Base-by-base conservation (phyloP, 2,329 filamentous ascomycete genomes). In the Setomelanomma holmii region DNA sequence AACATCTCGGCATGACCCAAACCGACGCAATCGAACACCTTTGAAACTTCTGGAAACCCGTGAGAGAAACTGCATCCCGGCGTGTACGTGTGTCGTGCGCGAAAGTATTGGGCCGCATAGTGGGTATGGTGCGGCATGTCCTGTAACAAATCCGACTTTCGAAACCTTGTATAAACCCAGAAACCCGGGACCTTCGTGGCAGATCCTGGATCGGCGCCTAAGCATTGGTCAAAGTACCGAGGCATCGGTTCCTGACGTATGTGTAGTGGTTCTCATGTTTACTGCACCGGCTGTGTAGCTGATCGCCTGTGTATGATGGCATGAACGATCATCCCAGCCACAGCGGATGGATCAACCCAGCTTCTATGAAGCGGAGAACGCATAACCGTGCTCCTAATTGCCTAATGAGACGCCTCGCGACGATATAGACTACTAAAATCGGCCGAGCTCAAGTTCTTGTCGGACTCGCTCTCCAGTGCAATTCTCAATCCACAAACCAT, bases 131-230 rank as follows among this genome's bases (percentile, higher is more conserved):
- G 56, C 44, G 47, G 49, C 53, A 33, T 22, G 45, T 24, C 35
- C 39, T 35, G 54, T 54, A 42, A 51, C 56, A 56, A n/a, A 39
- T 24, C n/a, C 40, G n/a, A 21, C 23, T 45, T 33, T 51, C 49
- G 52, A 55, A 55, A 51, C 55, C 44, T 30, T 45, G 40, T 46
- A 39, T 50, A 14, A 44, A 48, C 19, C 19, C 50, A 45, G 36
- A 33, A 33, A 45, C 40, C 49, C 41, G 20, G 22, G n/a, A 2
- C 14, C 14, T 3, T 16, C 7, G 11, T 16, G 34, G 7, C 16
- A 30, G 10, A 30, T 10, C 10, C 27, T 6, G 5, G 27, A 30
- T 30, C 27, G 27, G 14, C 27, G 14, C 14, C 10, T 14, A 30
- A 8, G 14, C 27, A 36, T 7, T 36, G 10, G 34, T 7, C n/a